Evolutionary conservation across 805 yeast genomes (phyloP).

Genomic region (Lachancea dasiensis): DNA sequence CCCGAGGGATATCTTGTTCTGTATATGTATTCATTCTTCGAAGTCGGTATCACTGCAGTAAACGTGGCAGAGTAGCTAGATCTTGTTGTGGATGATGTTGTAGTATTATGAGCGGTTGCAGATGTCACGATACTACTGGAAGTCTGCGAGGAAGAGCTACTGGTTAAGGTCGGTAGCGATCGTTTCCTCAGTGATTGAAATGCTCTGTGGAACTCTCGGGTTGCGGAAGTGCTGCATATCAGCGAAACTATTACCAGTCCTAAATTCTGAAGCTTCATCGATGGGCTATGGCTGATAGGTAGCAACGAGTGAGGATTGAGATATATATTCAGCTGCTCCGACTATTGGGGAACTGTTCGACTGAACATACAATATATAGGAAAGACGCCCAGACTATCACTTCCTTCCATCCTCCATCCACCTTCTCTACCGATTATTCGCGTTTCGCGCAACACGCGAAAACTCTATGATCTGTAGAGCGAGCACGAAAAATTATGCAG

Average conservation of each 20-base stretch:
- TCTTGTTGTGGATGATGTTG: slow-evolving; percentile 6
- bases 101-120: background rate
- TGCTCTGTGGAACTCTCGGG: slow-evolving; percentile 1
- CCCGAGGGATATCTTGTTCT: slow-evolving; percentile 51
- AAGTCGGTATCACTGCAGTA: slow-evolving; percentile 21
- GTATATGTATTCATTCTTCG: slow-evolving; percentile 50
- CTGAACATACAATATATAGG: too few species aligned
- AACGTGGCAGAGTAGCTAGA: slow-evolving; percentile 15
- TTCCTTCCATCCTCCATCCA: background rate
- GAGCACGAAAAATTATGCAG: slow-evolving; percentile 5
- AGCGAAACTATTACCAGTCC: background rate
- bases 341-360: too few species aligned
- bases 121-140: background rate
- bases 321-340: too few species aligned
- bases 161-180: background rate
- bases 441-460: slow-evolving; percentile 5
- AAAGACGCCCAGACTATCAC: background rate
- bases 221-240: background rate
- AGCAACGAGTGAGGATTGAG: too few species aligned
- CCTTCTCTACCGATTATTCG: too few species aligned
- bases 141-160: background rate
- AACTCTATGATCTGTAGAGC: background rate
- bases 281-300: too few species aligned
- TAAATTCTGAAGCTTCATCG: background rate
- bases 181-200: slow-evolving; percentile 2